Base-by-base conservation (phyloP, 768 basidiomycete species). In the Hirschioporus abietinus region DNA sequence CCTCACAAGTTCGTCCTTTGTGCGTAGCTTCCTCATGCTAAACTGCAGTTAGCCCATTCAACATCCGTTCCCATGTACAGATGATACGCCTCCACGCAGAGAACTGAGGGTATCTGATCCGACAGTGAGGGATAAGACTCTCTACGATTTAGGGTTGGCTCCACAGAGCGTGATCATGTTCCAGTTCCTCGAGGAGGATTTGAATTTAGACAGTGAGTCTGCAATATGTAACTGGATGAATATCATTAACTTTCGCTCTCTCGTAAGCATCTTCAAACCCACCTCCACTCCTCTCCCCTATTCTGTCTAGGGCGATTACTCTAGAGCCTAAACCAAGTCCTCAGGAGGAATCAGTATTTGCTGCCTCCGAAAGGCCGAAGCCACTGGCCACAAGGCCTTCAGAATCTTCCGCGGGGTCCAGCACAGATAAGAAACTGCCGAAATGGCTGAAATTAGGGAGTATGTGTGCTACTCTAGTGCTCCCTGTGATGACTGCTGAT, bases 21-120 rank as follows among this genome's bases (percentile, higher is more conserved):
- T 95, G 71, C 64, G 88, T 83, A 35, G 1, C 65, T 36, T 18
- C 12, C 63, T 35, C 12, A 18, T 64, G 35, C 64, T 30, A 35
- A 62, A 17, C n/a, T 59, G 15, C 18, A 26, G 63, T 7, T 60
- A 34, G 2, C 26, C 7, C 27, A 25, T 1, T 58, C 23, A 2
- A 35, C 20, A 30, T 61, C 23, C 58, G 18, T 58, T 7, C 12
- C 25, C 24, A 10, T 10, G 12, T 52, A 52, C 66, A 95, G 93
- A 91, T 76, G 92, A 95, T 78, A 79, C 82, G 1, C 93, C 92
- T 1, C 95, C 94, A 1, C 89, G 87, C 71, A 86, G 89, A 27
- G 95, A 96, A 65, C 81, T 93, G 71, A 92, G 88, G 70, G 90
- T 92, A 7, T 91, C 90, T 6, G 94, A 95, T 71, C 85, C 86